Base-by-base conservation (phyloP, 768 basidiomycete species). In the Vararia minispora region DNA sequence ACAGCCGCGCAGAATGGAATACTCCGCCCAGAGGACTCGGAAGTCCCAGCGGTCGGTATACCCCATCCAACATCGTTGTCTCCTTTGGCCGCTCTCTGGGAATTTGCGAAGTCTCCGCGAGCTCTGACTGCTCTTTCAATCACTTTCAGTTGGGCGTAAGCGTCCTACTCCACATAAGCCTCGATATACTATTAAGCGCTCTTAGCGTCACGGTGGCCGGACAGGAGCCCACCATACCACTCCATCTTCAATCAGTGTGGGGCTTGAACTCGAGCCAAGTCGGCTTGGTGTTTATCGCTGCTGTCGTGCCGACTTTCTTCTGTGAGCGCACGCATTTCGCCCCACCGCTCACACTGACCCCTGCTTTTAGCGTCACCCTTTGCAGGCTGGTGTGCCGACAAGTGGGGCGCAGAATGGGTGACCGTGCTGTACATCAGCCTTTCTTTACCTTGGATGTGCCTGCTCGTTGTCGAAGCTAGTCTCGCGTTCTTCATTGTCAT, bases 231-330 rank as follows among this genome's bases (percentile, higher is more conserved):
- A 57, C 58, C 11, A 41, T 65, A 1, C 62, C 63, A 0, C 48
- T 66, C 16, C 52, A 61, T 36, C 39, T 64, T 14, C 55, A 61
- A 35, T 45, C 46, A 6, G 48, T 53, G 5, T 66, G 56, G 48
- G 48, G 50, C 6, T 50, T 63, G 25, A 39, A 54, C 41, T 52
- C 59, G 2, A 48, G 54, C 2, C 52, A 58, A 52, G 74, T 81
- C 8, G 83, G 83, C 6, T 48, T 84, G n/a, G 67, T 81, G 12
- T 78, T 76, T 52, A 58, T 85, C 40, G 79, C 74, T 6, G 67
- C 69, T 7, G 70, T 79, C 18, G 56, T 79, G 6, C 82, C 80
- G 1, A 71, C 74, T 0, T 51, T 85, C 13, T 58, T 83, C 39
- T 80, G 82, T 80, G 48, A 41, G 73, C 50, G 27, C n/a, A 12